Percentiles rank a stretch among this genome's conserved stretches.
phyloP scores from a whole-genome alignment of 176 grass and related monocot genomes.

The Aegilops longissima region DNA sequence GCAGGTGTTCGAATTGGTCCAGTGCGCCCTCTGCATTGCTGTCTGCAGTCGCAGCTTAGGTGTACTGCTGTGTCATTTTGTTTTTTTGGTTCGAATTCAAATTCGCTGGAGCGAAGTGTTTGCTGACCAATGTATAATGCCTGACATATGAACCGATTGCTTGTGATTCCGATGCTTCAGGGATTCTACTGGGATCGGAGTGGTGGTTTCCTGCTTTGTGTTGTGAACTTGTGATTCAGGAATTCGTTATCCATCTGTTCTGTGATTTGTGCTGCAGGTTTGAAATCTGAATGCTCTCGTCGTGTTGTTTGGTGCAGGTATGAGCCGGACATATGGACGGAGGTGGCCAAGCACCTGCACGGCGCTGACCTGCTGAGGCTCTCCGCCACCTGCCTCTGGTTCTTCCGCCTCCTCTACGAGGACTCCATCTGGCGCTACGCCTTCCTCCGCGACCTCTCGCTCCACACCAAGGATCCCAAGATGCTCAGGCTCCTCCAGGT shows the following conservation, averaged over 20 bases:
- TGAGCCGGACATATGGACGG: constrained; percentile 82
- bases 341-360: constrained; percentile 81
- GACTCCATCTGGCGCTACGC: constrained; percentile 81
- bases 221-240: background rate
- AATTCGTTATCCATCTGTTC: background rate
- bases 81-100: background rate
- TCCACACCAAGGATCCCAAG: background rate
- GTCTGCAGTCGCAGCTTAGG: background rate
- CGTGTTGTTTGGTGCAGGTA: constrained; percentile 49
- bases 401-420: constrained; percentile 58
- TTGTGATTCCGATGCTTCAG: background rate
- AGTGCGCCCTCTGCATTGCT: background rate
- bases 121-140: background rate
- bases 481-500: background rate
- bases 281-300: background rate
- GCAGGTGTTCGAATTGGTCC: background rate
- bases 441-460: constrained; percentile 76
- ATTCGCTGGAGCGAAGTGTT: background rate
- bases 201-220: background rate
- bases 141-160: background rate
- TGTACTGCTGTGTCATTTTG: background rate
- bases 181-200: background rate
- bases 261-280: background rate
- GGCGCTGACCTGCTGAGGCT: constrained; percentile 70
- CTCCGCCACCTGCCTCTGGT: constrained; percentile 60